Evolutionary conservation across 345 rosid species (phyloP), one percentile per base, ranked within the genome.

Genomic region (Populus nigra): DNA sequence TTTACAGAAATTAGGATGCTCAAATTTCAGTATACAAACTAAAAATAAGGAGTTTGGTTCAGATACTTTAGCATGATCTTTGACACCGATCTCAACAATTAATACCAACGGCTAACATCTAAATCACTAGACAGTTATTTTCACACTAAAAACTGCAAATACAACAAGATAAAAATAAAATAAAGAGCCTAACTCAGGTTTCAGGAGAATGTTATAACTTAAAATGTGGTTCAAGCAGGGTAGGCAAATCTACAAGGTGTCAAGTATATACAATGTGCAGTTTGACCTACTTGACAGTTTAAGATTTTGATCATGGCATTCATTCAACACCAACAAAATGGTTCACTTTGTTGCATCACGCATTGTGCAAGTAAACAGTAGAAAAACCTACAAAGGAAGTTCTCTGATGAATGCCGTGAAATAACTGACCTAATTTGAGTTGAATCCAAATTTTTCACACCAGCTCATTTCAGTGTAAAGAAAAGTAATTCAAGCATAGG

Each of bases 1-100:
- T 73, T 78, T 76, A 36, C 79, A 82, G 73, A 67, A 62, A 50
- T 85, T 78, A 77, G 75, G 35, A 23, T 47, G 53, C 11, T 65
- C 72, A 55, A 70, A 43, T 35, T 71, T 65, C 45, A 36, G 55
- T 45, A 10, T 22, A 27, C 35, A 79, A 29, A 35, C 53, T 65
- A 36, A 66, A 67, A 23, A 39, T 25, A 33, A 36, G 29, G 55
- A 73, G 33, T 61, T 73, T 39, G 43, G 39, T 23, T 33, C 75
- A 25, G 25, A 61, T 55, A 57, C 25, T 41, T 20, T 72, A 18
- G 15, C 67, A 9, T 11, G 31, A 73, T 36, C 68, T 35, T 36
- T 23, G 49, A 36, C 50, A 38, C n/a, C 41, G 49, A 50, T 36
- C 4, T 65, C 50, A 73, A 13, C 49, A 25, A 33, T 36, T 36